Evolutionary conservation across 352 stramenopile genomes (phyloP), one percentile per base, ranked within the genome.

Genomic region (Pythium periplocum): DNA sequence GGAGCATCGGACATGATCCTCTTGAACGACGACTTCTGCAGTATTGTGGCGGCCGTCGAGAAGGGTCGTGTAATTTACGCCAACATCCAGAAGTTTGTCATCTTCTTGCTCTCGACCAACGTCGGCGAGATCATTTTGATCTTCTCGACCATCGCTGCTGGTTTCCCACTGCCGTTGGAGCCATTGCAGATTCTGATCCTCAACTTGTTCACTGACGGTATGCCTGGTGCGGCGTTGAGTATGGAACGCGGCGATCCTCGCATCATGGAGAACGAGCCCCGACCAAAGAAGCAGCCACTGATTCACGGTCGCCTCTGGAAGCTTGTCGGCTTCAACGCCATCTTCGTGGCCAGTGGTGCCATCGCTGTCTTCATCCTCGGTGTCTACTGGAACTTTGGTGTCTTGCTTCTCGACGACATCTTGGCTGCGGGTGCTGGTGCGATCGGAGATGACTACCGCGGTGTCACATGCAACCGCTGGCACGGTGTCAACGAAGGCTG

Each of bases 121-220:
- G 92, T 99, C 50, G 93, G 91, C 8, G 96, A 97, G 36, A 86
- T 99, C 42, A 73, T 93, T 9, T 65, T 98, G 17, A 79, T 93
- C 49, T 87, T 89, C 33, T 48, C 74, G 36, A 78, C 69, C 0
- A 78, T 89, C 26, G 75, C 79, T 35, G 67, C 70, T 32, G 82
- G 76, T 0, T 69, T 86, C 30, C 79, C 79, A 10, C 64, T 88
- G 44, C 96, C 96, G 9, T 62, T 99, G 7, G 97, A 97, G 58
- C 89, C 96, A 32, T 83, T 99, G 12, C 96, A 98, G 78, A 98
- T 99, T 71, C 68, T 99, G 31, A 98, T 97, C 70, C 81, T 99
- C n/a, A 99, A 99, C 64, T 69, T 99, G n/a, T 98, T 99, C 61
- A 98, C 98, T 62, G 96, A 99, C 37, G 82, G 82, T 6, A 89